phyloP scores from a whole-genome alignment of 176 grass and related monocot genomes.

The Miscanthus lutarioriparius region DNA sequence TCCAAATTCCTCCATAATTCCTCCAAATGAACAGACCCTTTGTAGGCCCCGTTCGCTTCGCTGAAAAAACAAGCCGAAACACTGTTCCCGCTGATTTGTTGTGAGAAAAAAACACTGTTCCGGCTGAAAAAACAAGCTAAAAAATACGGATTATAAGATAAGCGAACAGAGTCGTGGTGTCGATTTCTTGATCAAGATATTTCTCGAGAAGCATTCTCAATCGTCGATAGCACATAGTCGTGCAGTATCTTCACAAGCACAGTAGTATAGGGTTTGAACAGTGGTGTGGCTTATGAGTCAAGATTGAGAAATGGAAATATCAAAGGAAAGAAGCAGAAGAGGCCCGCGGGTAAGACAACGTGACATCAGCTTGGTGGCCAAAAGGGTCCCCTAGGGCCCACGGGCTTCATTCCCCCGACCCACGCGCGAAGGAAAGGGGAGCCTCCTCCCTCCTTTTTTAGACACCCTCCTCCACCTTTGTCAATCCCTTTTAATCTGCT shows the following conservation, averaged over 20 bases:
- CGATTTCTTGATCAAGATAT: neutral
- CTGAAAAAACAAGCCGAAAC: no score
- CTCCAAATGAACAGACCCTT: no score
- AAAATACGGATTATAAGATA: no score
- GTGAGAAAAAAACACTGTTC: no score
- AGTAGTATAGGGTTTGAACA: neutral
- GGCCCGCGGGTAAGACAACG: neutral
- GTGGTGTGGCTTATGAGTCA: slow-evolving; percentile 15
- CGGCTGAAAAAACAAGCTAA: no score
- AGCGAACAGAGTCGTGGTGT: no score
- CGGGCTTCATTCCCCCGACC: slow-evolving; percentile 46
- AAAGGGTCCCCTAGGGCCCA: slow-evolving; percentile 31
- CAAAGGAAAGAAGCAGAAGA: neutral
- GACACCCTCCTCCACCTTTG: slow-evolving; percentile 21
- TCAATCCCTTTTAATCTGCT: neutral
- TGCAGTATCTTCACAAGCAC: neutral
- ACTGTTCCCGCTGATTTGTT: no score
- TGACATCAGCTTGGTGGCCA: slow-evolving; percentile 42
- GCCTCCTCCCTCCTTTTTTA: slow-evolving; percentile 11
- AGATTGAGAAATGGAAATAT: neutral
- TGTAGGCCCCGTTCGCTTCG: no score
- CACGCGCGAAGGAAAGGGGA: slow-evolving; percentile 51
- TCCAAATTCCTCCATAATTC: no score
- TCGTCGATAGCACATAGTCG: no score
- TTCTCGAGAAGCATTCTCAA: neutral